Evolutionary conservation across 371 early-diverging fungal species (phyloP).

Genomic region (Mortierella sp.): DNA sequence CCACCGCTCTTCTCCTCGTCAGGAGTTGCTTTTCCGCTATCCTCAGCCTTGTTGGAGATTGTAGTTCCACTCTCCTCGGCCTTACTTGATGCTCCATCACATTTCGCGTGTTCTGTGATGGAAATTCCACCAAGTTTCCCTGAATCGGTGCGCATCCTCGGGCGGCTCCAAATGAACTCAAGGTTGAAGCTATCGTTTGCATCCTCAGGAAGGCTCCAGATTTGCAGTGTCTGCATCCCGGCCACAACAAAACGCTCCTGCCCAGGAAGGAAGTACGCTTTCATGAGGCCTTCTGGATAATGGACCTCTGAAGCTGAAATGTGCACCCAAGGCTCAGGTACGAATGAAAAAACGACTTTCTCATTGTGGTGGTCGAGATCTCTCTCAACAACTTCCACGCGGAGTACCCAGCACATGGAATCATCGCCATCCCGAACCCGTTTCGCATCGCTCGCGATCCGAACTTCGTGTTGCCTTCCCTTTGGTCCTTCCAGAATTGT

Average conservation of each 20-base stretch:
- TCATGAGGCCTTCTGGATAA: slow-evolving; percentile 14
- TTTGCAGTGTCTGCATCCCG: slow-evolving; percentile 43
- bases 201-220: slow-evolving; percentile 35
- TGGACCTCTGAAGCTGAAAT: slow-evolving; percentile 10
- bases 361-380: slow-evolving; percentile 5
- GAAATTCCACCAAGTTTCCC: not conserved
- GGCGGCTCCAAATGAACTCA: slow-evolving; percentile 44
- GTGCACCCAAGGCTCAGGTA: slow-evolving; percentile 52
- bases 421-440: slow-evolving; percentile 42
- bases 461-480: slow-evolving; percentile 15
- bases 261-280: slow-evolving; percentile 32
- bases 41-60: too few relatives aligned
- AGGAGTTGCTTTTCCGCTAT: too few relatives aligned
- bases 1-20: too few relatives aligned
- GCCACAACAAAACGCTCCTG: slow-evolving; percentile 34
- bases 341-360: slow-evolving; percentile 33
- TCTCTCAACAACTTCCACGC: slow-evolving; percentile 35
- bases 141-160: not conserved
- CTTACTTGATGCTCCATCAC: too few relatives aligned
- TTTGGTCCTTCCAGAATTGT: too few relatives aligned
- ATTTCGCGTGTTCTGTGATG: too few relatives aligned
- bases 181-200: slow-evolving; percentile 26
- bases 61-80: too few relatives aligned
- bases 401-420: slow-evolving; percentile 36
- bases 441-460: slow-evolving; percentile 11